Base-by-base conservation (phyloP, 805 yeast species). In the Barnettozyma sucrosica region DNA sequence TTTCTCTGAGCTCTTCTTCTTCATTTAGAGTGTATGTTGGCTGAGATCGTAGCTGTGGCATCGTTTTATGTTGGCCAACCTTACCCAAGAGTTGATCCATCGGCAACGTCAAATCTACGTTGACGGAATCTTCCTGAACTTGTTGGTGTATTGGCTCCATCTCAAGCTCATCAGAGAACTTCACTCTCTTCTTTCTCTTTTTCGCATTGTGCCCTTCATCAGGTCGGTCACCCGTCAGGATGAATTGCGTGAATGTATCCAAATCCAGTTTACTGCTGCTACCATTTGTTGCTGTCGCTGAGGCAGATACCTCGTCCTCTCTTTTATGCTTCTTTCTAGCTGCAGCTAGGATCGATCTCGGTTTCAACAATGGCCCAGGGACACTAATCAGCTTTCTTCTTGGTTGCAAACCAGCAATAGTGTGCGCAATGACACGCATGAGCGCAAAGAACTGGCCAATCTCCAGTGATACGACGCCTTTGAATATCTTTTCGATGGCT, bases 391-490 rank as follows among this genome's bases (percentile, higher is more conserved):
- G 66, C 20, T 69, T 65, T 52, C 88, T 67, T 24, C 71, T 64
- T 3, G 88, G 84, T n/a, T 72, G 61, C 30, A 65, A 56, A 2
- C 83, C 83, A 30, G 64, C 56, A 2, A 66, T 42, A 0, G 83
- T 71, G 63, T 88, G 96, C 18, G 95, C 77, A 13, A 89, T 75
- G 19, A 93, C 74, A 56, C 99, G 73, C 46, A 92, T 63, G 33
- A 89, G 74, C 0, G 96, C 96, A 68, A 86, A 93, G 66, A 93
- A 92, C 63, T 89, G 95, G 6, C 96, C 95, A 46, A 89, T 82
- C 57, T 88, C 89, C 47, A 92, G 72, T 3, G 85, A 75, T 47
- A 72, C 72, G 46, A 77, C 73, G 47, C 74, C 72, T 30, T 71
- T 65, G 60, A 81, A 81, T 20, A 83, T 75, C 23, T 67, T 66